Evolutionary conservation across 164 flowering plant genomes (phyloP), one percentile per base, ranked within the genome.

Genomic region (Vitis amurensis): DNA sequence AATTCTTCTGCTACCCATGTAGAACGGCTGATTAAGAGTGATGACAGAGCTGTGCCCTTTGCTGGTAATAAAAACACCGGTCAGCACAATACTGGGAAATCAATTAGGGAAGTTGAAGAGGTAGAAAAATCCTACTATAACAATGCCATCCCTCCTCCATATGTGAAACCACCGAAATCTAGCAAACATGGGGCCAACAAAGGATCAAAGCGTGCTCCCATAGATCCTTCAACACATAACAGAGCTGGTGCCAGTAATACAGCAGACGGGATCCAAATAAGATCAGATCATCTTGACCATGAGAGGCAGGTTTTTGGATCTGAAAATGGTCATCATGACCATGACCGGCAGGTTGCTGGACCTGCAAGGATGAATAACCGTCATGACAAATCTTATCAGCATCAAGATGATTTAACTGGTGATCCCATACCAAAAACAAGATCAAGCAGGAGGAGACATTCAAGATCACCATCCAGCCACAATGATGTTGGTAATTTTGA

Each of bases 91-190:
- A 29, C 9, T 62, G 65, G 69, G 11, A 73, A 55, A 55, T 69
- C 73, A 29, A 69, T 16, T 14, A 64, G 76, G 15, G 79, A 76
- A 60, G 76, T 52, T 61, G 55, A 48, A 27, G 82, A 75, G 48
- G 86, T 76, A 71, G 81, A 50, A 50, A 61, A 30, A 60, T 72
- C 86, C 27, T 64, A 62, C 69, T 52, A 51, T 61, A 81, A 71
- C 19, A 75, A 55, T 73, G 58, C 55, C 55, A 30, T 78, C 59
- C 86, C 84, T 58, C 86, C 86, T n/a, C 86, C 86, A 6, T 83
- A 83, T 64, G 64, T 70, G 8, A 83, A 83, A 63, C 63, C 82
- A 78, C 74, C 84, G 7, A 81, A 74, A 69, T 82, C 55, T 66
- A 66, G 73, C 50, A 83, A 76, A 60, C 55, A 61, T 64, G 75